Base-by-base conservation (phyloP, 176 grass and related monocot genomes). In the Oropetium thomaeum region DNA sequence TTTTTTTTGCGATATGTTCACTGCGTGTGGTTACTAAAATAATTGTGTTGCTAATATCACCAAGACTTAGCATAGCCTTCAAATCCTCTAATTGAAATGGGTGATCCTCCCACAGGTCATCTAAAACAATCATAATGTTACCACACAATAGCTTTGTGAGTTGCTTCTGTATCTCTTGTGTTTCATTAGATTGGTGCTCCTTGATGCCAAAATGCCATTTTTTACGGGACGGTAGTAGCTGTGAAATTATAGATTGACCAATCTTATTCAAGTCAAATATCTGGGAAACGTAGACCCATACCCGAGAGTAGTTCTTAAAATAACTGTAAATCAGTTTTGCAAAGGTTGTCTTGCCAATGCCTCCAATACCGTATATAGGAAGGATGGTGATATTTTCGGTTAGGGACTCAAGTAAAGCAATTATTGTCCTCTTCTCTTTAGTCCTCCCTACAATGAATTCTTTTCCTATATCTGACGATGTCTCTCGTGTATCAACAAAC, bases 91-190 rank as follows among this genome's bases (percentile, higher is more conserved):
- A 42, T 14, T 42, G 32, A 8, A 20, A 1, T 15, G 20, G n/a
- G 27, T 66, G 2, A 42, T 42, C 3, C 27, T 82, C 49, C 79
- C 79, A 82, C 58, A 82, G 25, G 37, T 82, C 69, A 74, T 82
- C 79, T 14, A 82, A 73, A 62, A 79, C 20, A 22, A 79, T 67
- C 29, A 79, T 48, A 49, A 10, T 52, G n/a, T n/a, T n/a, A n/a
- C n/a, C n/a, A n/a, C n/a, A n/a, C n/a, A n/a, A n/a, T n/a, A n/a
- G n/a, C n/a, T n/a, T n/a, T n/a, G n/a, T n/a, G n/a, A n/a, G n/a
- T n/a, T n/a, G n/a, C n/a, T n/a, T n/a, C n/a, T n/a, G n/a, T n/a
- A n/a, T n/a, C n/a, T n/a, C n/a, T n/a, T n/a, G n/a, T n/a, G n/a
- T n/a, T n/a, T n/a, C n/a, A n/a, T n/a, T n/a, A n/a, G n/a, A n/a